Evolutionary conservation across 257 asterid genomes (phyloP).

Genomic region (Capsicum baccatum): DNA sequence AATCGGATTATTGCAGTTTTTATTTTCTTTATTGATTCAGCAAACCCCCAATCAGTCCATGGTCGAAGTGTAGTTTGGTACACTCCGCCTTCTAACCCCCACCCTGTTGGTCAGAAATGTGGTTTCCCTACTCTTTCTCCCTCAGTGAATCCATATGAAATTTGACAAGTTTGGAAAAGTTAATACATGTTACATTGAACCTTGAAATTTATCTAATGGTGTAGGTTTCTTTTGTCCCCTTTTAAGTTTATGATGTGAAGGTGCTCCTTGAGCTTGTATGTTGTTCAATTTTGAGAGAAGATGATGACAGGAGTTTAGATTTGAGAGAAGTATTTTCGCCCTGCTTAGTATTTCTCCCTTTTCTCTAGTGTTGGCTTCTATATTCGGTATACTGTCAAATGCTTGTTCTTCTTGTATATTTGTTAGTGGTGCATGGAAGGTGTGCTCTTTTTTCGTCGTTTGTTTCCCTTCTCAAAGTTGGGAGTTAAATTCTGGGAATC

Average conservation of each 20-base stretch:
- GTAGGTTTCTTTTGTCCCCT: neutral
- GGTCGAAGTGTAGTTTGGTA: neutral
- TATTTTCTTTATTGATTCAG: neutral
- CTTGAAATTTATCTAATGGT: neutral
- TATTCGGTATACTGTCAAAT: neutral
- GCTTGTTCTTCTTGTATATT: constrained; percentile 4
- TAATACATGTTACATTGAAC: neutral
- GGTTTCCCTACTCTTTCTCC: too few species aligned
- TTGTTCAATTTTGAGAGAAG: constrained; percentile 24
- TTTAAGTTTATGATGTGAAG: constrained; percentile 13
- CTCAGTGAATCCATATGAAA: neutral
- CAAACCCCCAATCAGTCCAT: neutral
- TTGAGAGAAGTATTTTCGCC: neutral
- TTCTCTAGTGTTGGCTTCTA: neutral
- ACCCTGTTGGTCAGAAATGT: too few species aligned
- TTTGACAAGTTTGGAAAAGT: neutral
- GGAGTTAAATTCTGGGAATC: neutral
- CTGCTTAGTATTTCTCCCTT: neutral
- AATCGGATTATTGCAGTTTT: neutral
- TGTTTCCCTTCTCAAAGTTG: constrained; percentile 22
- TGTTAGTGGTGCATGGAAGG: neutral
- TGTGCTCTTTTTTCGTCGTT: neutral
- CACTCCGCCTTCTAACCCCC: neutral
- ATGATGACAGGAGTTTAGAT: constrained; percentile 17
- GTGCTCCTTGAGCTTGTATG: neutral